phyloP scores from a whole-genome alignment of 306 rosid species.

The Castanea crenata region DNA sequence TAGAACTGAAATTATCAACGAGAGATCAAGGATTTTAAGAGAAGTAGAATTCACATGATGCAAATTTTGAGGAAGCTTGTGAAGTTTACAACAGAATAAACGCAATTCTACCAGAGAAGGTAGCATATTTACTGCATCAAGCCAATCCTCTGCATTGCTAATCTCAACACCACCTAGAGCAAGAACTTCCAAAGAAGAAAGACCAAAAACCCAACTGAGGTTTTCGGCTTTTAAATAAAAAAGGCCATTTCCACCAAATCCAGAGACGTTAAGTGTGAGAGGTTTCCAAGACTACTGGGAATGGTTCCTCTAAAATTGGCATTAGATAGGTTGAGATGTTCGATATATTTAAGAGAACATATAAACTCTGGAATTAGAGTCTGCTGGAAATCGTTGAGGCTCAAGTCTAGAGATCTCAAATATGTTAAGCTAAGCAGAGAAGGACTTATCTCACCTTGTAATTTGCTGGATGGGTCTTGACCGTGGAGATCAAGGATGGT shows the following conservation, averaged over 20 bases:
- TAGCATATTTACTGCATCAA: background rate
- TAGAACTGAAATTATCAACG: background rate
- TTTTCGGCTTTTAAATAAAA: background rate
- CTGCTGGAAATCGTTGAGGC: constrained; percentile 21
- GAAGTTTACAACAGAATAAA: background rate
- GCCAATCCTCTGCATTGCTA: background rate
- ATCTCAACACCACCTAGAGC: accelerated
- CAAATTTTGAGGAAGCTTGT: background rate
- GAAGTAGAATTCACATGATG: background rate
- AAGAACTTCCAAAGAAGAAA: background rate
- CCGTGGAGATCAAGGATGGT: constrained; percentile 20
- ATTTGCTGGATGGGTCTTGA: background rate
- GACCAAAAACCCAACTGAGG: background rate
- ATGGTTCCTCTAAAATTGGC: constrained; percentile 6
- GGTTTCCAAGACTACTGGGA: constrained; percentile 3
- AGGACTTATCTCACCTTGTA: background rate
- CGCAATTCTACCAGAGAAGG: background rate
- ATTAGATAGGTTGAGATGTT: constrained; percentile 23
- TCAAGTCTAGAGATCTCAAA: constrained; percentile 15
- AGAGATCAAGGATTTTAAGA: constrained; percentile 21
- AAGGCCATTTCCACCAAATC: background rate
- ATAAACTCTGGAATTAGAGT: constrained; percentile 6
- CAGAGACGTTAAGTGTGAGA: constrained; percentile 20
- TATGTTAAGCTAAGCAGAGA: constrained; percentile 18
- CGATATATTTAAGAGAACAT: constrained; percentile 2